These are phyloP conservation scores for Botrytis porri DNA, from an alignment of 2,329 filamentous ascomycete species.

Conservation along the genomic window DNA sequence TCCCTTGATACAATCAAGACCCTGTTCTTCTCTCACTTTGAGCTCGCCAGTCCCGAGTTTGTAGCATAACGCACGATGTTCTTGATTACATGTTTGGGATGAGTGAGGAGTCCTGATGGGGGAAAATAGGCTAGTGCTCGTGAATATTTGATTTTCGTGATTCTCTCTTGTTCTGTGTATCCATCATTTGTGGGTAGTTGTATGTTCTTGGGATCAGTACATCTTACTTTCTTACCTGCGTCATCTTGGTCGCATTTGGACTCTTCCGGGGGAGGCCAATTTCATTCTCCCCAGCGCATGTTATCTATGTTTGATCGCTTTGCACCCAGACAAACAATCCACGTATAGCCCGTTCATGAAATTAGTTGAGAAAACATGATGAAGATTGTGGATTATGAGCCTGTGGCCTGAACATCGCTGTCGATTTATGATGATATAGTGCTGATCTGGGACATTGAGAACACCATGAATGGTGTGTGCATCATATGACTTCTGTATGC, in stretches of 20 bases:
- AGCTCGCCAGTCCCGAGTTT: not conserved
- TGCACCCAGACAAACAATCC: too few species aligned
- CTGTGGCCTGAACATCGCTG: too few species aligned
- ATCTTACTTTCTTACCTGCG: not conserved
- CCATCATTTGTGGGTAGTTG: not conserved
- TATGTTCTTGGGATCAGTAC: not conserved
- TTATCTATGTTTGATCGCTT: not conserved
- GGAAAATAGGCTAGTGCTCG: not conserved
- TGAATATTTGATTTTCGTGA: not conserved
- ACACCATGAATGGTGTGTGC: not conserved
- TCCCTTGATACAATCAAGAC: rapidly evolving
- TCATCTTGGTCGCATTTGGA: not conserved
- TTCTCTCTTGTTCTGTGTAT: not conserved
- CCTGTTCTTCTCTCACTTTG: not conserved
- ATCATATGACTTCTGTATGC: not conserved
- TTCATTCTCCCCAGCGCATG: too few species aligned
- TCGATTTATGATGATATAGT: not conserved
- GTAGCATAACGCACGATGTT: not conserved
- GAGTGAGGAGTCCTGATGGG: not conserved
- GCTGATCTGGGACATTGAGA: not conserved
- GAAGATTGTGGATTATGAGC: rapidly evolving
- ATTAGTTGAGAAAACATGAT: not conserved
- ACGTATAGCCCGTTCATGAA: not conserved
- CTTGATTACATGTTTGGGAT: not conserved
- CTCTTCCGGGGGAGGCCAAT: not conserved